phyloP scores from a whole-genome alignment of 2,329 filamentous ascomycete species.

The Fusarium xylarioides region DNA sequence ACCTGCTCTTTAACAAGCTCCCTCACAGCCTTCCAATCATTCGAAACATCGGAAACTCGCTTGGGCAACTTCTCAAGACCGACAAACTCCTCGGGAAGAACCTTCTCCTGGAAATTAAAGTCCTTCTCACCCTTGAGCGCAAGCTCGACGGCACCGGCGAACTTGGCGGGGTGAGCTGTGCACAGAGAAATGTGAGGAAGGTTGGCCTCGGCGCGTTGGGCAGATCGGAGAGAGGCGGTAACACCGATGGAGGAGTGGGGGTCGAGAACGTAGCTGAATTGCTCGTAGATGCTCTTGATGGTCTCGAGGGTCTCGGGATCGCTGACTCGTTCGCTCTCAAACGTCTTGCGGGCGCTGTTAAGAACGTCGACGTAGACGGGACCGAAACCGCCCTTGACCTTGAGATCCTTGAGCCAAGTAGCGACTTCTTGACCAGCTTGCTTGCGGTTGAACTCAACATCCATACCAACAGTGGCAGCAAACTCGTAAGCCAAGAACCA shows the following conservation, averaged over 20 bases:
- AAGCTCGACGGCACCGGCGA: slow-evolving; percentile 82
- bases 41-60: slow-evolving; percentile 74
- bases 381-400: slow-evolving; percentile 81
- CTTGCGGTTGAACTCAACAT: slow-evolving; percentile 72
- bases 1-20: slow-evolving; percentile 80
- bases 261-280: slow-evolving; percentile 82
- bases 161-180: slow-evolving; percentile 96
- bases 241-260: slow-evolving; percentile 93
- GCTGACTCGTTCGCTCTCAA: slow-evolving; percentile 80
- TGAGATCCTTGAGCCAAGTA: slow-evolving; percentile 81
- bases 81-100: slow-evolving; percentile 83
- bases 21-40: slow-evolving; percentile 78
- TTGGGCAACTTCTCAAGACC: slow-evolving; percentile 81
- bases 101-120: slow-evolving; percentile 78
- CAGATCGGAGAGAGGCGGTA: slow-evolving; percentile 76
- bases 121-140: slow-evolving; percentile 76
- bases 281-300: slow-evolving; percentile 65
- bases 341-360: slow-evolving; percentile 74
- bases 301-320: slow-evolving; percentile 74
- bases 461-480: slow-evolving; percentile 66
- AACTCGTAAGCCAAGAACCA: slow-evolving; percentile 90
- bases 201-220: slow-evolving; percentile 60
- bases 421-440: slow-evolving; percentile 80
- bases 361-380: slow-evolving; percentile 80
- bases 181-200: slow-evolving; percentile 84